phyloP scores from a whole-genome alignment of 805 yeast genomes.

The Blastobotrys robertii region DNA sequence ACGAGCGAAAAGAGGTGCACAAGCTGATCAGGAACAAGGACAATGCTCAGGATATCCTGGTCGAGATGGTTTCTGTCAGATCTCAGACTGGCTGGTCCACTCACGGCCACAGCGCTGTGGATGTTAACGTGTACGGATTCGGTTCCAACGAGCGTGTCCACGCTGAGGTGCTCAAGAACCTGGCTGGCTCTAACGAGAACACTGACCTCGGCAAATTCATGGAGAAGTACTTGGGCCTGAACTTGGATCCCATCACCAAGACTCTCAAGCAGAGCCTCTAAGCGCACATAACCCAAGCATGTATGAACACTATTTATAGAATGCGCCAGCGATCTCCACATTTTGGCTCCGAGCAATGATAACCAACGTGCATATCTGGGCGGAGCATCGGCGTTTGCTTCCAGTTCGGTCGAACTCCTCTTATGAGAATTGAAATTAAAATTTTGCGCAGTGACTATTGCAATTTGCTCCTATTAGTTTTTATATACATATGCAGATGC shows the following conservation, averaged over 20 bases:
- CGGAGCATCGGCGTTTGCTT: neutral
- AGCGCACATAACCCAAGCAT: constrained; percentile 2
- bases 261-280: constrained; percentile 12
- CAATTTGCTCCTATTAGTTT: too few relatives aligned
- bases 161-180: constrained; percentile 27
- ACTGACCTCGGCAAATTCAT: constrained; percentile 72
- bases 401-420: too few relatives aligned
- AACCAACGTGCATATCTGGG: constrained; percentile 1
- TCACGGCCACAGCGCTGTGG: constrained; percentile 94
- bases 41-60: constrained; percentile 39
- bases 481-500: neutral
- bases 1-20: constrained; percentile 43
- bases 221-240: constrained; percentile 38
- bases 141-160: constrained; percentile 37
- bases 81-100: constrained; percentile 96
- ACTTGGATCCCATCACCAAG: constrained; percentile 22
- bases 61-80: constrained; percentile 64
- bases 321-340: too few relatives aligned
- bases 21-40: constrained; percentile 30
- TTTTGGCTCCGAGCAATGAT: neutral
- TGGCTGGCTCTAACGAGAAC: constrained; percentile 80
- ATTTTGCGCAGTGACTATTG: too few relatives aligned
- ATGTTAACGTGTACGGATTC: constrained; percentile 71
- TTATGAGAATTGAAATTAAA: too few relatives aligned
- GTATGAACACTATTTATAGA: neutral